A percentile compares a stretch with the other conserved stretches of the same genome.
Evolutionary conservation across 23 red algal genomes (phyloP).

Genomic region (Gracilaria vermiculophylla): DNA sequence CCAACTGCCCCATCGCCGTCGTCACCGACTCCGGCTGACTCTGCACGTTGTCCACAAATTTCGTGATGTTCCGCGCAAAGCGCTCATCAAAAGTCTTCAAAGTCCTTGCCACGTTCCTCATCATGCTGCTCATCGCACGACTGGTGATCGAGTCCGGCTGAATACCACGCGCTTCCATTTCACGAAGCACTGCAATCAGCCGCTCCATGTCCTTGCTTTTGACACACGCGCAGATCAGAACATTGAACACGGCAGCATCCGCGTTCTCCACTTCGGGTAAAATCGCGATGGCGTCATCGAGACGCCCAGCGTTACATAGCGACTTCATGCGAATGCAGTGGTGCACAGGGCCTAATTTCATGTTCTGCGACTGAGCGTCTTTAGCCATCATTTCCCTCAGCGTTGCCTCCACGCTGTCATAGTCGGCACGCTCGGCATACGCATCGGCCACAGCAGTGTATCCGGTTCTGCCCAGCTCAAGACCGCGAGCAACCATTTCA

Average conservation of each 20-base stretch:
- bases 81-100: conserved; percentile 47
- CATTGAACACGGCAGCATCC: conserved; percentile 60
- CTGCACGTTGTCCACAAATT: not conserved
- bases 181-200: conserved; percentile 24
- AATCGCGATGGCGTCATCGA: conserved; percentile 55
- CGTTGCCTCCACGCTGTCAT: conserved; percentile 41
- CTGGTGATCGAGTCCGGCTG: conserved; percentile 49
- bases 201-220: conserved; percentile 53
- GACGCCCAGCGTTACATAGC: conserved; percentile 52
- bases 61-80: conserved; percentile 30
- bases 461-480: conserved; percentile 44
- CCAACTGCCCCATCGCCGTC: not conserved
- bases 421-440: conserved; percentile 46
- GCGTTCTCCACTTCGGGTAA: conserved; percentile 56
- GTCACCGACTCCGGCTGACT: not conserved
- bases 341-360: conserved; percentile 45
- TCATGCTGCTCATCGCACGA: conserved; percentile 47
- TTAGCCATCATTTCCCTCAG: conserved; percentile 43
- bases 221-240: conserved; percentile 37
- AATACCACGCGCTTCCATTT: conserved; percentile 45
- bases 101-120: conserved; percentile 24
- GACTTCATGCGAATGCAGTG: conserved; percentile 65
- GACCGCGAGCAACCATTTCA: conserved; percentile 58
- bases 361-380: conserved; percentile 3
- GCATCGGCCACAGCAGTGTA: conserved; percentile 68